Base-by-base conservation (phyloP, 345 rosid genomes). In the Toxicodendron radicans region DNA sequence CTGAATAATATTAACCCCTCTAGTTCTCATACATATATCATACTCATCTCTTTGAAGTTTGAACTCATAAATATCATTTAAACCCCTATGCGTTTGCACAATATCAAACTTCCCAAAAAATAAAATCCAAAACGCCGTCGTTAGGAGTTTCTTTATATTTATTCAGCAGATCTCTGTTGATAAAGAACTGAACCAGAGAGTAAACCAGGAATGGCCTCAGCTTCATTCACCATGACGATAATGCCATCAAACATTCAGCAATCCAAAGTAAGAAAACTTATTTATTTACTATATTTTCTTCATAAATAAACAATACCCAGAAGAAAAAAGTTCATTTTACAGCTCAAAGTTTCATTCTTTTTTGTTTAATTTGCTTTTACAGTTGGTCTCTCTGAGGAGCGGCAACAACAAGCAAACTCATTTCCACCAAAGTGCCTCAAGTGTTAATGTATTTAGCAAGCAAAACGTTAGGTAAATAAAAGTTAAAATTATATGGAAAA, bases 141-240 rank as follows among this genome's bases (percentile, higher is more conserved):
- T 27, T 27, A 27, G 30, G 30, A 27, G 30, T 27, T 27, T 27
- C 2, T 27, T 0, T 27, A 27, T 27, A 27, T 2, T 27, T 27
- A 27, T 27, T 2, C 30, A 0, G 30, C 30, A 27, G 30, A 27
- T 2, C 30, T 27, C 46, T 3, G 17, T 30, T 30, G 58, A 32
- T 51, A 8, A 23, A 54, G 48, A 35, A n/a, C 18, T 2, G 35
- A 8, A 17, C 5, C 2, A 33, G 52, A 16, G 10, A 27, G 62
- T 18, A 23, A 65, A 35, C 8, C 32, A 52, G 54, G 13, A 61
- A 83, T 83, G 86, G 78, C 78, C 43, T 78, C 73, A 56, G 75
- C 81, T 32, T 80, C 73, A 54, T 43, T 61, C 13, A 53, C 63
- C 20, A 52, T 59, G 35, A 57, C 79, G n/a, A 52, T 35, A 45